Evolutionary conservation across 2,329 filamentous ascomycete genomes (phyloP).

Genomic region (Aschersonia sp.): DNA sequence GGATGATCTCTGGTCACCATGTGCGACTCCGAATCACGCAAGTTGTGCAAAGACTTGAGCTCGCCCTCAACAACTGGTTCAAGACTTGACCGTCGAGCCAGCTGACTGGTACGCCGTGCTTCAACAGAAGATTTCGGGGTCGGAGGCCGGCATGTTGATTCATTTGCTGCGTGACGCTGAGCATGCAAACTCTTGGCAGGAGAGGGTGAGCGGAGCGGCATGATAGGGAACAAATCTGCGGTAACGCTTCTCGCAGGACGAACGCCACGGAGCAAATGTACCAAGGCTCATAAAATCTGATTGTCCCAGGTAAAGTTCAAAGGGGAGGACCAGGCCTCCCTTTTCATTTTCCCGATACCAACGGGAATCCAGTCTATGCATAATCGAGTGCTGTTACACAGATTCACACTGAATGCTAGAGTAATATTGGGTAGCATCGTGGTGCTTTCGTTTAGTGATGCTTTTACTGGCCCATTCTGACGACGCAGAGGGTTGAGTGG

Average conservation of each 20-base stretch:
- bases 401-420: neutral
- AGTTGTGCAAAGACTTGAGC: neutral
- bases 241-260: neutral
- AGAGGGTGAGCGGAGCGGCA: slow-evolving; percentile 1
- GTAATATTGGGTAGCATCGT: neutral
- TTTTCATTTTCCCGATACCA: too few species aligned
- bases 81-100: slow-evolving; percentile 1
- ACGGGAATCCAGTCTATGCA: too few species aligned
- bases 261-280: too few species aligned
- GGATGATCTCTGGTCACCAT: too few species aligned
- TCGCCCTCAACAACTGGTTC: neutral
- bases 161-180: neutral
- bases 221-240: neutral
- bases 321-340: neutral
- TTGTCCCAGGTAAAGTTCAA: neutral
- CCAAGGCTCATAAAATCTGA: too few species aligned
- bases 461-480: too few species aligned
- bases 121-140: neutral
- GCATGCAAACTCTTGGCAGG: slow-evolving; percentile 1
- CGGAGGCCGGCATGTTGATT: neutral
- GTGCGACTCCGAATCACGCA: neutral
- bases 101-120: neutral
- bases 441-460: neutral
- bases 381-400: neutral
- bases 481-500: too few species aligned